phyloP scores from a whole-genome alignment of 257 asterid genomes.

The Solanum verrucosum region DNA sequence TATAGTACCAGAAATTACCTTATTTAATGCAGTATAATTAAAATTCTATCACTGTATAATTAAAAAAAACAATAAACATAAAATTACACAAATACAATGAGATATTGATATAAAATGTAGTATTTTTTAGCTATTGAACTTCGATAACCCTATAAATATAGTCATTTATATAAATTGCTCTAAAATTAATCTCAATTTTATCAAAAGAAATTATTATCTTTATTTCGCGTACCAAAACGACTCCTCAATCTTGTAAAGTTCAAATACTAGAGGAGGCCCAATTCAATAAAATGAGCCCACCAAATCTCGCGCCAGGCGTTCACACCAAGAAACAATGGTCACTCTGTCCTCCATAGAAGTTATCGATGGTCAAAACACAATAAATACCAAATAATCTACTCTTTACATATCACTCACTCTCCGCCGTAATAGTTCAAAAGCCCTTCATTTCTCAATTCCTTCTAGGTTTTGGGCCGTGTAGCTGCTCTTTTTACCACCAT shows the following conservation, averaged over 20 bases:
- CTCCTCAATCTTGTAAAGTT: background rate
- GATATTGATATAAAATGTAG: too few species aligned
- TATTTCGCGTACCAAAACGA: too few species aligned
- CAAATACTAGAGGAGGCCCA: background rate
- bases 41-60: too few species aligned
- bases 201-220: too few species aligned
- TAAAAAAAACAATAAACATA: too few species aligned
- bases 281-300: background rate
- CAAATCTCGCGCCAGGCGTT: conserved; percentile 5
- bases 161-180: too few species aligned
- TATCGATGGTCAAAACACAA: background rate
- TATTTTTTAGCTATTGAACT: too few species aligned
- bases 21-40: too few species aligned
- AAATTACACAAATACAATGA: too few species aligned
- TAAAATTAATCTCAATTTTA: too few species aligned
- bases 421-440: background rate
- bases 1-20: too few species aligned
- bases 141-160: too few species aligned
- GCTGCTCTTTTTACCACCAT: background rate
- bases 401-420: background rate
- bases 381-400: background rate
- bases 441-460: background rate
- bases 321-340: background rate
- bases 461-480: background rate
- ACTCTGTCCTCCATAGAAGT: background rate